Evolutionary conservation across 1,139 yeast species (phyloP), one percentile per base, ranked within the genome.

Genomic region (Zygosaccharomyces pseudobailii): DNA sequence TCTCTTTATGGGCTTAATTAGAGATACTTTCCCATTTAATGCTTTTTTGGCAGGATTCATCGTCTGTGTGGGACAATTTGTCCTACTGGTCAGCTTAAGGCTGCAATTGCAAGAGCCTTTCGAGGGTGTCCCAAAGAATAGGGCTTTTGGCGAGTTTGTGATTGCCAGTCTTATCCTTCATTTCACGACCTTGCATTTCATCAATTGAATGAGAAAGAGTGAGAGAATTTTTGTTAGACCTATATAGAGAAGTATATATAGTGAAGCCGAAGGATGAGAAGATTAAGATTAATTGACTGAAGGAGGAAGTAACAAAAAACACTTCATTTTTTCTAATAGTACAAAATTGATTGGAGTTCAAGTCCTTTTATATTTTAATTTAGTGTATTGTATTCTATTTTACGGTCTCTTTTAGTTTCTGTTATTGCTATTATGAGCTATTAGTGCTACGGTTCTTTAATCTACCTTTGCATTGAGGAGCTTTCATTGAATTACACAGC

Each of bases 21-120:
- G 97, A 43, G 67, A 64, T 27, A 87, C 81, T 59, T 94, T 84
- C 75, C 99, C 99, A 20, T 92, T 94, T 76, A 92, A 92, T 69
- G 97, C 97, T 28, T 92, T 92, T 64, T 75, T 92, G 51, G 94
- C 96, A 24, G 98, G 98, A 0, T 92, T 92, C 64, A 79, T 86
- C 50, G 74, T 89, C 34, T 87, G 97, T 50, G 97, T 92, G 48
- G 97, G 96, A 13, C 98, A 94, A 68, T 92, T 94, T 65, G 97
- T 92, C 32, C 76, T 92, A 54, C 79, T 95, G 13, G 85, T 84
- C 43, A 77, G 84, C 53, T 75, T 92, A 61, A 76, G 98, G 59
- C 75, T 90, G 62, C 97, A 90, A 65, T 73, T 76, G 33, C 70
- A 73, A 36, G 56, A 62, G 13, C 69, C 74, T 43, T 82, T 84